Conservation (phyloP, 1,139 yeast species). For the Dujonia santamariae region DNA sequence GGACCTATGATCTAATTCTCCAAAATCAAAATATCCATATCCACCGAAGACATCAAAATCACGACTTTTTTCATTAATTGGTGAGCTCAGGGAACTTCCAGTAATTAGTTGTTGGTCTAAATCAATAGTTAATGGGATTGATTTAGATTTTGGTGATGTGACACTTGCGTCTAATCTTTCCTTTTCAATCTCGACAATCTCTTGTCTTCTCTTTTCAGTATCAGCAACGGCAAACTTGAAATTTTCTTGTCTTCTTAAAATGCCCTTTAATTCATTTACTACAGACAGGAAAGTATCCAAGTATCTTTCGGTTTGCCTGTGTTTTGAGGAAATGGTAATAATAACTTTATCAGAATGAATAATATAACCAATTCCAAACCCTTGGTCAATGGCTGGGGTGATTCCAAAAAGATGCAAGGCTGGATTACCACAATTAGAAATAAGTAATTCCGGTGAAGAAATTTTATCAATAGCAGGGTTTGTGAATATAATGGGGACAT, state of each 20-base stretch:
- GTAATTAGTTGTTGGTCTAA: too few relatives aligned
- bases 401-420: conserved; percentile 72
- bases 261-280: conserved; percentile 47
- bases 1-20: conserved; percentile 44
- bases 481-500: conserved; percentile 56
- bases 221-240: conserved; percentile 33
- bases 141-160: too few relatives aligned
- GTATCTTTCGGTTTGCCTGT: conserved; percentile 69
- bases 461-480: conserved; percentile 51
- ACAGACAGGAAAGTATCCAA: conserved; percentile 63
- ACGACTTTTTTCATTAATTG: too few relatives aligned
- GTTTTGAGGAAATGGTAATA: conserved; percentile 68
- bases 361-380: conserved; percentile 76
- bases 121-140: conserved; percentile 9
- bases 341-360: conserved; percentile 59
- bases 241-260: conserved; percentile 40
- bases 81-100: too few relatives aligned
- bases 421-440: conserved; percentile 73
- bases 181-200: conserved; percentile 33
- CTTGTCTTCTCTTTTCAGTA: conserved; percentile 31
- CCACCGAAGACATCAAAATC: conserved; percentile 58
- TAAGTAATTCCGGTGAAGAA: conserved; percentile 40
- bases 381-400: conserved; percentile 72
- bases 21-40: conserved; percentile 74
- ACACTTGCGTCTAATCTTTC: too few relatives aligned